Percentiles rank a stretch among this genome's conserved stretches.
phyloP scores from a whole-genome alignment of 2,329 filamentous ascomycete species.

The Calonectria henricotiae region DNA sequence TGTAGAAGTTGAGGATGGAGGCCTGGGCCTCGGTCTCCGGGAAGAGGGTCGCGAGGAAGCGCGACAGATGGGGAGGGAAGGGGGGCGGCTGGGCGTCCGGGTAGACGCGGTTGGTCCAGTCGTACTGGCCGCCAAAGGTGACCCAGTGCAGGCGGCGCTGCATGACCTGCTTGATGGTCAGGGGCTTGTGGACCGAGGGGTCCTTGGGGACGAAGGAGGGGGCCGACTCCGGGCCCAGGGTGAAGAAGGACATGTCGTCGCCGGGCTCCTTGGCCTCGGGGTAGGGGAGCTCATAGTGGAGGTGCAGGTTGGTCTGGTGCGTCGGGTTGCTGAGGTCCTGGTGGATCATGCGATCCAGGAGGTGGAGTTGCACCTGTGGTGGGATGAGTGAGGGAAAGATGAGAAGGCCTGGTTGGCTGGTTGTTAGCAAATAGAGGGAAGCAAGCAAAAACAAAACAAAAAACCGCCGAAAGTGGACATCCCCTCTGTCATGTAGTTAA shows the following conservation, averaged over 20 bases:
- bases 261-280: constrained; percentile 47
- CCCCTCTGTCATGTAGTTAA: neutral
- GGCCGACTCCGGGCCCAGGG: constrained; percentile 65
- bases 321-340: constrained; percentile 80
- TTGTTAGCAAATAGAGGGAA: constrained; percentile 18
- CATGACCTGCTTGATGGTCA: constrained; percentile 80
- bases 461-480: neutral
- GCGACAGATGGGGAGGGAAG: constrained; percentile 83
- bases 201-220: constrained; percentile 79
- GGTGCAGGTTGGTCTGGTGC: constrained; percentile 92
- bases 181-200: constrained; percentile 80
- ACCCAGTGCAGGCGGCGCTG: constrained; percentile 91
- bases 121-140: constrained; percentile 94
- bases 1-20: constrained; percentile 95
- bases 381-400: constrained; percentile 85
- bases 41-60: constrained; percentile 80
- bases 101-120: constrained; percentile 93
- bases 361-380: constrained; percentile 75
- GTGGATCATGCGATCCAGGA: constrained; percentile 84
- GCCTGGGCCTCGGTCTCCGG: constrained; percentile 86
- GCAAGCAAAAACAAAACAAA: no score
- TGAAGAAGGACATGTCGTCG: constrained; percentile 69
- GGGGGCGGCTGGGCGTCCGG: constrained; percentile 77
- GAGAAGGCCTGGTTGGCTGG: constrained; percentile 76
- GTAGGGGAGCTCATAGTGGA: constrained; percentile 83